Conservation (phyloP, 2,329 filamentous ascomycete genomes). For the Didymella segeticola region DNA sequence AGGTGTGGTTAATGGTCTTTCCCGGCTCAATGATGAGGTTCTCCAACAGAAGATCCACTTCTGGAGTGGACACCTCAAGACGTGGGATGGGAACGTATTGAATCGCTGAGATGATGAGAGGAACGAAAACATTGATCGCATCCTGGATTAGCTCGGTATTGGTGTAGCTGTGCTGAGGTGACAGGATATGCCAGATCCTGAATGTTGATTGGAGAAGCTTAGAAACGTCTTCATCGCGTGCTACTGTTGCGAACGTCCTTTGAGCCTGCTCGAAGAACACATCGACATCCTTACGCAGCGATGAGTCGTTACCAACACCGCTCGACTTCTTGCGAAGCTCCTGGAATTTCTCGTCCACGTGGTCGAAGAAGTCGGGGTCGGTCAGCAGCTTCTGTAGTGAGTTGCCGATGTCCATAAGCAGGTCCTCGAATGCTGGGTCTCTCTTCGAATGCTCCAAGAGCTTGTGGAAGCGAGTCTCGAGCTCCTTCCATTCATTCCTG, state of each 20-base stretch:
- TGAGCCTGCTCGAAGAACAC: slow-evolving; percentile 73
- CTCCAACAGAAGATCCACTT: slow-evolving; percentile 84
- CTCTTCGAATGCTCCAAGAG: slow-evolving; percentile 76
- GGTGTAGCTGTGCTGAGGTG: slow-evolving; percentile 66
- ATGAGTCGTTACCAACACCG: slow-evolving; percentile 68
- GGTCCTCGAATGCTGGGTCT: slow-evolving; percentile 81
- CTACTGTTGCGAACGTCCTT: slow-evolving; percentile 70
- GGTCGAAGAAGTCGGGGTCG: slow-evolving; percentile 84
- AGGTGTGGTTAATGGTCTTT: slow-evolving; percentile 80
- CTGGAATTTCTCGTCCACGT: slow-evolving; percentile 70
- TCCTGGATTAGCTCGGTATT: slow-evolving; percentile 79
- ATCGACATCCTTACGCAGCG: slow-evolving; percentile 75
- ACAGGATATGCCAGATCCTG: slow-evolving; percentile 74
- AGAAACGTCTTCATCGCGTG: slow-evolving; percentile 74
- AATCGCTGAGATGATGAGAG: slow-evolving; percentile 75
- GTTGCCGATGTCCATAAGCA: slow-evolving; percentile 75
- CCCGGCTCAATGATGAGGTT: slow-evolving; percentile 92
- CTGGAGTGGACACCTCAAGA: slow-evolving; percentile 83
- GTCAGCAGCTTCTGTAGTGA: slow-evolving; percentile 82
- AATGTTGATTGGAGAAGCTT: slow-evolving; percentile 71
- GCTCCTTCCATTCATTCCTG: slow-evolving; percentile 73
- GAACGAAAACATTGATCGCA: slow-evolving; percentile 79
- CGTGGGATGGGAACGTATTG: slow-evolving; percentile 91
- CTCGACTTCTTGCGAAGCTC: slow-evolving; percentile 64
- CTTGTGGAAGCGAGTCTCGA: slow-evolving; percentile 71